Percentiles rank a stretch among this genome's conserved stretches.
phyloP scores from a whole-genome alignment of 371 early-diverging fungal species.

The Mortierella sp. region DNA sequence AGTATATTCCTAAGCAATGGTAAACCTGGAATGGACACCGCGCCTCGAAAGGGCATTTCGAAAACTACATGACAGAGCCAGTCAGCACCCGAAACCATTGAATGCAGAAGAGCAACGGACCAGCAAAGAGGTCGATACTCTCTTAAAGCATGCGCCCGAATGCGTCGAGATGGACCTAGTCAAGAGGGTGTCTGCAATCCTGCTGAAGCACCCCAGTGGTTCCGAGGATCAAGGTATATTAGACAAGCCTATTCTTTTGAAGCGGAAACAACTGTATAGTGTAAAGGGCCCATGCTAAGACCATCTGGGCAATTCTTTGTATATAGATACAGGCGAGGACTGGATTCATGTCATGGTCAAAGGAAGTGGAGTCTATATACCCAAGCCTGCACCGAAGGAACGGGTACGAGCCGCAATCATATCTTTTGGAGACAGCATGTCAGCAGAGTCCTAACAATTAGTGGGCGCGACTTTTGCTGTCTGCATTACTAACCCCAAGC shows the following conservation, averaged over 20 bases:
- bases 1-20: conserved; percentile 8
- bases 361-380: conserved; percentile 44
- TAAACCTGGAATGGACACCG: conserved; percentile 40
- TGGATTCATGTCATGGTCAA: conserved; percentile 44
- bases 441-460: too few relatives aligned
- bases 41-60: conserved; percentile 41
- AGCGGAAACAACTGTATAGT: too few relatives aligned
- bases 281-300: too few relatives aligned
- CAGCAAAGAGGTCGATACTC: conserved; percentile 1
- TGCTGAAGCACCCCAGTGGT: conserved; percentile 15
- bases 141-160: conserved; percentile 1
- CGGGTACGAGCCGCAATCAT: too few relatives aligned
- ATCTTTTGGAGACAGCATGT: too few relatives aligned
- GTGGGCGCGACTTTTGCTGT: too few relatives aligned
- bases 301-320: too few relatives aligned
- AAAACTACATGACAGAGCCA: conserved; percentile 4
- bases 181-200: conserved; percentile 28
- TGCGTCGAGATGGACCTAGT: conserved; percentile 34
- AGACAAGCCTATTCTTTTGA: neutral
- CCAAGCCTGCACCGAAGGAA: conserved; percentile 32
- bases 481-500: too few relatives aligned
- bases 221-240: neutral
- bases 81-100: neutral
- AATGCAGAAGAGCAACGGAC: conserved; percentile 13
- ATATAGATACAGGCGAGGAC: conserved; percentile 23